Evolutionary conservation across 495 filamentous ascomycete genomes (phyloP), one percentile per base, ranked within the genome.

Genomic region (Talaromyces trachyspermus): DNA sequence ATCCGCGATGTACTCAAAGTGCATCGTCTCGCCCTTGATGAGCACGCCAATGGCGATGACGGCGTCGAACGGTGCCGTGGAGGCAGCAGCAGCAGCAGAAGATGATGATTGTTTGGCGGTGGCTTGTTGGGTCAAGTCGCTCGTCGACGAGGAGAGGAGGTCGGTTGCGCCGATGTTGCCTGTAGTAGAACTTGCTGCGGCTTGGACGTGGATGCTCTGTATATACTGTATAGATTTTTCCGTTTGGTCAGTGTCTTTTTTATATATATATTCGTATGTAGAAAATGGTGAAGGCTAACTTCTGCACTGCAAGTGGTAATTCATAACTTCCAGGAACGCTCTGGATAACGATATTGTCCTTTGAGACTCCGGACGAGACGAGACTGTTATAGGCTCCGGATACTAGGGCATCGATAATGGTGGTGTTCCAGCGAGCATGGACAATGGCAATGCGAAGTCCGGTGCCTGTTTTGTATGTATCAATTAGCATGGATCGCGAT

Each of bases 11-110:
- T 96, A 95, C 65, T 98, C 90, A 56, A 97, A 97, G 62, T 98
- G 92, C 86, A 95, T 95, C 14, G 92, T 98, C 60, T 94, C 86
- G 54, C 92, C 92, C 71, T 98, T 98, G 64, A 98, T 95, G 22
- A 98, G 77, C 32, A 95, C 90, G 39, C 92, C 92, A 53, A 98
- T 89, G 46, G 92, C 89, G 49, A 98, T 87, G 40, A 97, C 78
- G 29, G 94, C 90, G 60, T 96, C 89, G 61, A 96, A 96, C 7
- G 87, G 81, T 14, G 75, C 72, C 45, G 64, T 59, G 5, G 56
- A 48, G 32, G 49, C 48, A 3, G 68, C 63, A 20, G 68, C 74
- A 0, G 67, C 52, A 7, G 68, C 54, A 4, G 50, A 47, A 7
- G 54, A 50, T 3, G 69, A 30, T 35, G 58, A 39, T 37, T 59